Evolutionary conservation across 805 yeast species (phyloP), one percentile per base, ranked within the genome.

Genomic region (Metschnikowia hibisci): DNA sequence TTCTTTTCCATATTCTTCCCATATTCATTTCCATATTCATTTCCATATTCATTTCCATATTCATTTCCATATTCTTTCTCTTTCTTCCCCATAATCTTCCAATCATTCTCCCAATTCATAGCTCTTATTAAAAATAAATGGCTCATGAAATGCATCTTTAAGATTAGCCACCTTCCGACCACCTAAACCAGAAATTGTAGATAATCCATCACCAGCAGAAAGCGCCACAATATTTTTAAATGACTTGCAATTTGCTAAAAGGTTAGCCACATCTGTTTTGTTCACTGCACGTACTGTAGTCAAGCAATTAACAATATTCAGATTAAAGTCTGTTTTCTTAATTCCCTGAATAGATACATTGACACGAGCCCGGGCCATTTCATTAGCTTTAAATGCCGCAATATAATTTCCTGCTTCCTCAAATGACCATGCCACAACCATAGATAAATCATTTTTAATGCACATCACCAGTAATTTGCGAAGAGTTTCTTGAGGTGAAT

Each of bases 371-470:
- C 69, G 64, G 3, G 71, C 54, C 46, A 58, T 54, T 43, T 66
- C 73, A 38, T 62, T 64, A 32, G 64, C 65, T 50, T 69, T 70
- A 26, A 65, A 55, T 50, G 63, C 53, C 8, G 63, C 69, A 12
- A 71, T 54, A 48, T 71, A 71, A 52, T 65, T 73, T 52, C 70
- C 74, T 2, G 71, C 74, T 52, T 71, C 73, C 44, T 70, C 71
- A 66, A 82, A 52, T 51, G 76, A 57, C 81, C 82, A 78, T 3
- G 79, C 74, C 32, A 77, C 57, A 2, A 78, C 63, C 48, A 78
- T 53, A 6, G 78, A 62, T 32, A 78, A 51, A 45, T 76, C 77
- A 44, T 77, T 75, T 43, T 71, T 68, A 18, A 78, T 52, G 48
- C 80, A 74, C 14, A 77, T 55, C 40, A 69, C 75, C 60, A 70